Evolutionary conservation across 106 monocot genomes (phyloP), one percentile per base, ranked within the genome.

Genomic region (Platanthera zijinensis): DNA sequence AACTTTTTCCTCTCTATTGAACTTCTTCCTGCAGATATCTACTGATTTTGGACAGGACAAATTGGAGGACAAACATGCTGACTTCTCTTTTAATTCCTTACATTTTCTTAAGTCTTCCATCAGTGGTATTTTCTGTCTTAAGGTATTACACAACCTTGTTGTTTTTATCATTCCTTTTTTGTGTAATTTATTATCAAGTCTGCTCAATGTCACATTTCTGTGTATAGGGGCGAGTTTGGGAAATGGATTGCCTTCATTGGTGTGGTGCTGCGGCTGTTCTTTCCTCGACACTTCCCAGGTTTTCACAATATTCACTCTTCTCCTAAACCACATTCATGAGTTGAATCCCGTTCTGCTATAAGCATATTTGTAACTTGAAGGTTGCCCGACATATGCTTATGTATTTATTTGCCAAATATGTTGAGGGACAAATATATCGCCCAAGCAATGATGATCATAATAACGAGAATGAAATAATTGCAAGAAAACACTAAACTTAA

Each of bases 41-140:
- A 75, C 25, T 95, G 80, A 84, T 95, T 50, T 82, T 95, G 80
- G 90, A 87, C 69, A 83, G 90, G 14, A 95, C 94, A 54, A 91
- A 95, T 76, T 95, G 89, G 94, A 89, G 73, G 84, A 91, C 94
- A 22, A 95, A 91, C 77, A 95, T 95, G 79, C 57, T 89, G 74
- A 95, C 94, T 30, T 78, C 82, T 52, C 94, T 95, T 69, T 78
- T 95, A 19, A 68, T 95, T 62, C 94, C 94, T 15, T 95, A 95
- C 78, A 91, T 95, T 57, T 91, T 91, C 84, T 71, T 91, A 5
- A 95, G 91, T 59, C 82, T 95, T 30, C 94, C 91, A 25, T 71
- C 80, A 22, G 71, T 84, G 2, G n/a, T 90, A 2, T 94, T 94
- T 77, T 79, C 71, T 59, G n/a, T 94, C 11, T 50, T 94, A 25